phyloP scores from a whole-genome alignment of 2,329 filamentous ascomycete species.

The Cytospora paraplurivora region DNA sequence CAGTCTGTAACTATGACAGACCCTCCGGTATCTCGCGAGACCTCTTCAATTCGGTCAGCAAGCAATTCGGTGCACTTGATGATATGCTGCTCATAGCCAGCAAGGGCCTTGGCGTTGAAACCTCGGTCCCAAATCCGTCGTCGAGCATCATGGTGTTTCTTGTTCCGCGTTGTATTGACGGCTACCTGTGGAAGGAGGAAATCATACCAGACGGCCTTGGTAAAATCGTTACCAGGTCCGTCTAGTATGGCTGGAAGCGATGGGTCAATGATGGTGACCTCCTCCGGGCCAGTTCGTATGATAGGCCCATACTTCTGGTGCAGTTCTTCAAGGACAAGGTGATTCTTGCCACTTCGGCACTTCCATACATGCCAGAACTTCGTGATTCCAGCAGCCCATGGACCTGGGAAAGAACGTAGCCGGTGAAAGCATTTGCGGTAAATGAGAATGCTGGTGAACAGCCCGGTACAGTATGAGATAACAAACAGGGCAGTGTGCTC shows the following conservation, averaged over 20 bases:
- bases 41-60: neutral
- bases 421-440: neutral
- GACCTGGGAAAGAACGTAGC: neutral
- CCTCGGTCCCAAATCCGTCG: neutral
- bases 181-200: slow-evolving; percentile 31
- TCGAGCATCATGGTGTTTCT: slow-evolving; percentile 22
- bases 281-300: slow-evolving; percentile 33
- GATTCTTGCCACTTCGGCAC: slow-evolving; percentile 26
- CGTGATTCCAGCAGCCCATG: neutral
- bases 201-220: slow-evolving; percentile 33
- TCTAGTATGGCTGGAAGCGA: slow-evolving; percentile 23
- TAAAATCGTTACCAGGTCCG: slow-evolving; percentile 27
- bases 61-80: neutral
- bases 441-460: neutral
- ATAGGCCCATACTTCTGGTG: slow-evolving; percentile 30
- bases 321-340: slow-evolving; percentile 31
- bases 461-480: neutral
- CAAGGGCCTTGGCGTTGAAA: neutral
- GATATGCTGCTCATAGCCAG: neutral
- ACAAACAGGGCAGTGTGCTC: neutral
- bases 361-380: slow-evolving; percentile 23
- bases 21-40: neutral
- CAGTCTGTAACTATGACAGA: neutral
- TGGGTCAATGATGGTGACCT: slow-evolving; percentile 32
- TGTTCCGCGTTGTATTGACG: slow-evolving; percentile 27